phyloP scores from a whole-genome alignment of 495 filamentous ascomycete species.

The Collariella sp. region DNA sequence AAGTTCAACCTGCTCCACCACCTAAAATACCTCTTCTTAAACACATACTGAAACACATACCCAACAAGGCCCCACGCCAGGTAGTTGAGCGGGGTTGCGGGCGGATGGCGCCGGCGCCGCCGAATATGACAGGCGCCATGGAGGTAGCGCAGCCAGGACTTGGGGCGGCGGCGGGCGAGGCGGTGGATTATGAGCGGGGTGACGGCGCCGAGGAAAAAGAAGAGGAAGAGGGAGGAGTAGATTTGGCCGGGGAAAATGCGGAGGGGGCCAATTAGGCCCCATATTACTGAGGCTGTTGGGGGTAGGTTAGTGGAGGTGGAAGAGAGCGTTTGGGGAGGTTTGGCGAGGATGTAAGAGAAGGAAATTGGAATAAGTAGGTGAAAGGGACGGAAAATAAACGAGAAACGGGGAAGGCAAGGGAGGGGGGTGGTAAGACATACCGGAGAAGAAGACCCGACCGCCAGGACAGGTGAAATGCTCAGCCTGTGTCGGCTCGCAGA shows the following conservation, averaged over 20 bases:
- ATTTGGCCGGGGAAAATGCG: conserved; percentile 61
- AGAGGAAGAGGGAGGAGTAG: conserved; percentile 55
- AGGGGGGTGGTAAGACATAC: conserved; percentile 15
- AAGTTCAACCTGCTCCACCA: conserved; percentile 66
- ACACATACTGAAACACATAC: conserved; percentile 53
- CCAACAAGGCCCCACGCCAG: conserved; percentile 61
- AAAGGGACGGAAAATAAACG: background rate
- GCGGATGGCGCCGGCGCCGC: conserved; percentile 54
- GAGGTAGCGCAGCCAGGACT: conserved; percentile 45
- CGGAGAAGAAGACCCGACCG: conserved; percentile 59
- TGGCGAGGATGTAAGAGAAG: no score
- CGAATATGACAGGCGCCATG: conserved; percentile 62
- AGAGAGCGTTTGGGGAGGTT: background rate
- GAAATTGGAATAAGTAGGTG: no score
- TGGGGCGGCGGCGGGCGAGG: conserved; percentile 45
- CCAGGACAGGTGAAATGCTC: conserved; percentile 63
- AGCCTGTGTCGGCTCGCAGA: conserved; percentile 52
- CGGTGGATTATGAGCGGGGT: conserved; percentile 50
- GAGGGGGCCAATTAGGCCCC: conserved; percentile 59
- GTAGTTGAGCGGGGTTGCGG: conserved; percentile 61
- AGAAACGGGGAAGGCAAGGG: background rate
- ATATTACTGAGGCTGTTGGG: conserved; percentile 50
- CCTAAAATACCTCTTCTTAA: conserved; percentile 47
- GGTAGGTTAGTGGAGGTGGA: background rate
- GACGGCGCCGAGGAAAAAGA: conserved; percentile 53